Base-by-base conservation (phyloP, 177 flowering plant species). In the Telopea speciosissima region DNA sequence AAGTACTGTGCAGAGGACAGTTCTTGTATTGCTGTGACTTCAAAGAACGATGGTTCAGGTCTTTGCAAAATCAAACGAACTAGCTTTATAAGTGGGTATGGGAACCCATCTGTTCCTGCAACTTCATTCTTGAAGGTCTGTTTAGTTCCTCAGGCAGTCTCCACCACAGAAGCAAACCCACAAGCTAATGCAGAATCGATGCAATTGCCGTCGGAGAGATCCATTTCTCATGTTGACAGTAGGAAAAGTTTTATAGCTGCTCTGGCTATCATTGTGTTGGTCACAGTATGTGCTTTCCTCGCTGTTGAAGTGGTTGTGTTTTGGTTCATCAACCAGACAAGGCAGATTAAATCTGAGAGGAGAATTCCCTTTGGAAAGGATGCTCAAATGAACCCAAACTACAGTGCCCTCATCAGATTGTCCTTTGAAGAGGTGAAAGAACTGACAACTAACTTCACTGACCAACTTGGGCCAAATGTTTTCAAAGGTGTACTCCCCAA, bases 31-130 rank as follows among this genome's bases (percentile, higher is more conserved):
- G 90, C 88, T 31, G 81, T 74, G 8, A 86, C 90, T 33, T 73
- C 88, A 9, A 78, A 67, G 71, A 83, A 86, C 67, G 89, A 86
- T 73, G 89, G 89, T 23, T 84, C 89, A 2, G 87, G 89, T 54
- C 62, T 80, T 65, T 86, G 89, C 77, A 81, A 83, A 0, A 67
- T 86, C 61, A 83, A 84, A 74, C 68, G 84, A 74, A 84, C 87
- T 1, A 65, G 75, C 68, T 86, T 80, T 75, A 68, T 86, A 22
- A 83, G 86, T 33, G 89, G 89, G 44, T 84, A 80, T 67, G 70
- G 71, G 67, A 72, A 72, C 64, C 80, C 82, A 24, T 80, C 82
- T 60, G 65, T 71, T 10, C 74, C 79, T 40, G 77, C 86, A 7
- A 69, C 69, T 67, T 84, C 87, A 1, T 86, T 77, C 79, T 65